Evolutionary conservation across 805 yeast genomes (phyloP).

Genomic region (Suhomyces vadensis): DNA sequence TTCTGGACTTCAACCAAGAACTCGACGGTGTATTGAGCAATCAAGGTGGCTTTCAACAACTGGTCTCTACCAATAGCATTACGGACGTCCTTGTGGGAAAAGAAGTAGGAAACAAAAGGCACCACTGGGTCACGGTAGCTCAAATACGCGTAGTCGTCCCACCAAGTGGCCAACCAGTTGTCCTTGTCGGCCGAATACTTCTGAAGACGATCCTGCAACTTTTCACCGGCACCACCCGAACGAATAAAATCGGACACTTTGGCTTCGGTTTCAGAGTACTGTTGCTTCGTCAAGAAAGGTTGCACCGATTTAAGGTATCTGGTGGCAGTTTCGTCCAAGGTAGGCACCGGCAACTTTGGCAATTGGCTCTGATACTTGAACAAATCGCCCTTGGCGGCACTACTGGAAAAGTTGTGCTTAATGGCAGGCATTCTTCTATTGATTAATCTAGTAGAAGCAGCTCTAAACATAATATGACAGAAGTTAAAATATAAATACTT

Average conservation of each 20-base stretch:
- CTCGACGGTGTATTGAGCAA: constrained; percentile 64
- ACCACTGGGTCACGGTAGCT: constrained; percentile 92
- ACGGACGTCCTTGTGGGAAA: constrained; percentile 69
- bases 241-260: constrained; percentile 66
- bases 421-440: constrained; percentile 11
- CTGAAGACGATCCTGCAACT: constrained; percentile 64
- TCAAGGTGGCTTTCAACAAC: constrained; percentile 71
- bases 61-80: constrained; percentile 63
- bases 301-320: constrained; percentile 70
- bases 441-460: constrained; percentile 6
- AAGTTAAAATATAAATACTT: not conserved
- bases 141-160: constrained; percentile 94
- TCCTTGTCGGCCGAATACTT: constrained; percentile 60
- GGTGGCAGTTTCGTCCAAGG: constrained; percentile 65
- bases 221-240: constrained; percentile 63
- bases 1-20: constrained; percentile 67
- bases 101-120: constrained; percentile 91
- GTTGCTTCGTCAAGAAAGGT: constrained; percentile 60
- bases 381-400: constrained; percentile 59
- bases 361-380: constrained; percentile 69
- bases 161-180: constrained; percentile 88
- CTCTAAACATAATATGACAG: constrained; percentile 11
- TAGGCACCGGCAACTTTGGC: constrained; percentile 88
- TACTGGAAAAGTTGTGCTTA: constrained; percentile 20
- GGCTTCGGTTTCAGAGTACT: constrained; percentile 50